phyloP scores from a whole-genome alignment of 2,329 filamentous ascomycete species.

The Diaporthe velutina region DNA sequence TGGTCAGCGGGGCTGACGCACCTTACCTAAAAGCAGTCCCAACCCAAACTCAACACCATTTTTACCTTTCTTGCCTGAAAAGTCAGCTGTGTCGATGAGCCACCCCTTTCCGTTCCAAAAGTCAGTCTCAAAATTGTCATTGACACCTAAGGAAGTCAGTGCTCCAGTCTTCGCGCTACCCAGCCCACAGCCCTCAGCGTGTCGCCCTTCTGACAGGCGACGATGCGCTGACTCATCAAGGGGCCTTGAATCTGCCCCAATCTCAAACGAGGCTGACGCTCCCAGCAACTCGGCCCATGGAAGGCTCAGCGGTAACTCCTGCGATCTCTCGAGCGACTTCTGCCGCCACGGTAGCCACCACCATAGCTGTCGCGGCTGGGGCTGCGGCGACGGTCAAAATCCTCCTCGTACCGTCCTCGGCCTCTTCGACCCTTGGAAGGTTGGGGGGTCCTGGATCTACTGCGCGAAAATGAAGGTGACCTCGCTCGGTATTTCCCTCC shows the following conservation, averaged over 20 bases:
- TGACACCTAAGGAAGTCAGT: not conserved
- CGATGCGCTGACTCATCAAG: conserved; percentile 3
- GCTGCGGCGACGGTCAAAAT: conserved; percentile 56
- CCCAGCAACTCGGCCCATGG: not conserved
- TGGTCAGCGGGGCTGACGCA: conserved; percentile 37
- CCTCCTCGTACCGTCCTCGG: conserved; percentile 49
- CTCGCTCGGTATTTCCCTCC: conserved; percentile 59
- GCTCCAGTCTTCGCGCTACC: not conserved
- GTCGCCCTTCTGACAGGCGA: not conserved
- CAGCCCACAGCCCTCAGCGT: not conserved
- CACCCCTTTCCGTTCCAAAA: not conserved
- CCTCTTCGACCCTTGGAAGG: conserved; percentile 50
- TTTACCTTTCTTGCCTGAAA: conserved; percentile 6
- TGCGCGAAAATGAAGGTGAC: conserved; percentile 53
- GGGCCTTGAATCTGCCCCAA: not conserved
- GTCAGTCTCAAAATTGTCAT: not conserved
- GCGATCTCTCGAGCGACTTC: conserved; percentile 55
- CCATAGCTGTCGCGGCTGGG: conserved; percentile 62
- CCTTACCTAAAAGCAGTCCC: conserved; percentile 21
- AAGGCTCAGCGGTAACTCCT: conserved; percentile 49
- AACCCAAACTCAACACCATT: not conserved
- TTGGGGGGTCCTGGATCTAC: conserved; percentile 46
- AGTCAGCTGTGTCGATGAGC: conserved; percentile 23
- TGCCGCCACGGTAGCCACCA: conserved; percentile 51
- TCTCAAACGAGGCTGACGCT: not conserved